Base-by-base conservation (phyloP, 441 rosid genomes). In the Erysimum cheiri region DNA sequence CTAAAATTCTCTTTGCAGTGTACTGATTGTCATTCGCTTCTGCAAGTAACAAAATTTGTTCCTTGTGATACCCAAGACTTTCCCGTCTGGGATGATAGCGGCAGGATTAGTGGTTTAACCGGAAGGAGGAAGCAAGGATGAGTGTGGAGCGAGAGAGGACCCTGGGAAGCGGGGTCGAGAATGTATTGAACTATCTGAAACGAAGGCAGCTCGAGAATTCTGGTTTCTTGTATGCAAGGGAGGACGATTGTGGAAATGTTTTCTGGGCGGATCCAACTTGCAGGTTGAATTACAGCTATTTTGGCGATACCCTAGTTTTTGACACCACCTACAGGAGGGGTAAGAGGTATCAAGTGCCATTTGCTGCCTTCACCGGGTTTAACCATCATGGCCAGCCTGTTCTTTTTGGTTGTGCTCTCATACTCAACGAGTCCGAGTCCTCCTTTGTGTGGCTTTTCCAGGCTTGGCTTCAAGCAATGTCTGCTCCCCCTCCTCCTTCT, bases 321-420 rank as follows among this genome's bases (percentile, higher is more conserved):
- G 88, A 85, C 68, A 87, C 94, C 1, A 82, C 86, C 4, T 65
- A 78, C 31, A 83, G 80, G 76, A 79, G 79, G 69, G 70, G 70
- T 0, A 75, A 81, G 48, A 80, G 72, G 22, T 83, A 79, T 50
- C 80, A 80, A 49, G 78, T 88, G 7, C 97, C 97, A 1, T 81
- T 87, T 76, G 93, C 85, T 56, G 84, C 97, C 22, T 85, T 88
- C 77, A 81, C 88, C 0, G 95, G 97, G 8, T 57, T 87, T 49
- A 91, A 88, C 76, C 91, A 91, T 72, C 97, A 91, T 31, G 88
- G 85, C 2, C 92, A 84, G 60, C 88, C 91, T 7, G 76, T 88
- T 39, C 71, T 90, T 64, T 85, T 90, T 60, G 97, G 97, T 11
- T 85, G 89, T 70, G 97, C 91, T 35, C 66, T 90, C 29, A 60